Percentiles rank a stretch among this genome's conserved stretches.
Conservation (phyloP, 768 basidiomycete species). For the Amanita muscaria region DNA sequence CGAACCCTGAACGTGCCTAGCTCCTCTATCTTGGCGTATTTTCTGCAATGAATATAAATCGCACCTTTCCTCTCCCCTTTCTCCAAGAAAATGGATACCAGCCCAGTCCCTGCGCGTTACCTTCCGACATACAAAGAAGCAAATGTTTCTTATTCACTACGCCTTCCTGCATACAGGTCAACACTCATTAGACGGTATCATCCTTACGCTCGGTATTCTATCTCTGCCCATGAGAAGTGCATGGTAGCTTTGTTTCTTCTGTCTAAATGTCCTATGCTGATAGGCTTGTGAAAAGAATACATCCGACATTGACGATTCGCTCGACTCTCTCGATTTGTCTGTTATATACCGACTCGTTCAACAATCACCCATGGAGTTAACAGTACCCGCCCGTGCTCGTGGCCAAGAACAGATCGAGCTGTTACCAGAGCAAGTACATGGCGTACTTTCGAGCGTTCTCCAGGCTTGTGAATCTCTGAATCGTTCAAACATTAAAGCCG, state of each 20-base stretch:
- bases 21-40: not conserved
- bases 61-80: not conserved
- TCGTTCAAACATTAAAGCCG: no score
- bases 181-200: not conserved
- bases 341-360: not conserved
- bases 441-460: no score
- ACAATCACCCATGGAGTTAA: not conserved
- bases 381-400: not conserved
- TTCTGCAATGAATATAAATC: not conserved
- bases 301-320: not conserved
- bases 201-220: not conserved
- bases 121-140: not conserved
- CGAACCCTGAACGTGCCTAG: no score
- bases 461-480: no score
- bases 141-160: not conserved
- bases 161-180: not conserved
- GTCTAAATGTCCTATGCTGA: no score
- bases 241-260: not conserved
- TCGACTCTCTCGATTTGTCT: not conserved
- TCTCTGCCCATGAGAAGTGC: not conserved
- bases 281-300: no score
- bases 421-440: no score
- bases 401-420: not conserved
- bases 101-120: not conserved
- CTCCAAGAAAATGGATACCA: not conserved